Base-by-base conservation (phyloP, 176 grass and related monocot genomes). In the Oryza meyeriana region DNA sequence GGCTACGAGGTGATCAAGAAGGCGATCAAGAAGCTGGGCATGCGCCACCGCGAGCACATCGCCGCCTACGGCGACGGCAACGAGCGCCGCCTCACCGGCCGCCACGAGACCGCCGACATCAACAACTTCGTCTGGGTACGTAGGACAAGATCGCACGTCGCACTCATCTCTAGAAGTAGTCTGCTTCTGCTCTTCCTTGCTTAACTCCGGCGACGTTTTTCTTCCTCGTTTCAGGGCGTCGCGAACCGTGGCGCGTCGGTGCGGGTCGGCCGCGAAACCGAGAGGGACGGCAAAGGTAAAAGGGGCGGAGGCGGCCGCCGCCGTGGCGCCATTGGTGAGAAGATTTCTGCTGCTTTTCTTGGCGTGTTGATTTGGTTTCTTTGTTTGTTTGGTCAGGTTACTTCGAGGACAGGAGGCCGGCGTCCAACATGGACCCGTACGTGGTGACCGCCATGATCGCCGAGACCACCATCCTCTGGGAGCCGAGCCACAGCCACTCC, bases 391-490 rank as follows among this genome's bases (percentile, higher is more conserved):
- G 8, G 27, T 1, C 74, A 97, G 91, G 92, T 8, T 97, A 94
- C 80, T 92, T 97, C 62, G 94, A 97, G 74, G 90, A 94, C 77
- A 52, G 92, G 81, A 91, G 92, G 90, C 94, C 92, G 27, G 81
- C 86, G 64, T 94, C 92, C 30, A 97, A 97, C 88, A 97, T 97
- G 94, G 94, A 97, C 40, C 94, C 94, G 12, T 97, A 97, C 74
- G 69, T 85, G n/a, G 94, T 97, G 61, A 92, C 94, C 72, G 85
- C 84, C 44, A 83, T 92, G 84, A 94, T 94, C 47, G 89, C 92
- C 4, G 86, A 94, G 70, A 94, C 94, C 8, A 94, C 92, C 72
- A 40, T 97, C 55, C 88, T 97, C 58, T 83, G 30, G 58, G 72
- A 94, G 65, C 26, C 76, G 18, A 83, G 9, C 2, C 72, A 55